Percentiles rank a stretch among this genome's conserved stretches.
Conservation (phyloP, 2,329 filamentous ascomycete species). For the Boeremia exigua region DNA sequence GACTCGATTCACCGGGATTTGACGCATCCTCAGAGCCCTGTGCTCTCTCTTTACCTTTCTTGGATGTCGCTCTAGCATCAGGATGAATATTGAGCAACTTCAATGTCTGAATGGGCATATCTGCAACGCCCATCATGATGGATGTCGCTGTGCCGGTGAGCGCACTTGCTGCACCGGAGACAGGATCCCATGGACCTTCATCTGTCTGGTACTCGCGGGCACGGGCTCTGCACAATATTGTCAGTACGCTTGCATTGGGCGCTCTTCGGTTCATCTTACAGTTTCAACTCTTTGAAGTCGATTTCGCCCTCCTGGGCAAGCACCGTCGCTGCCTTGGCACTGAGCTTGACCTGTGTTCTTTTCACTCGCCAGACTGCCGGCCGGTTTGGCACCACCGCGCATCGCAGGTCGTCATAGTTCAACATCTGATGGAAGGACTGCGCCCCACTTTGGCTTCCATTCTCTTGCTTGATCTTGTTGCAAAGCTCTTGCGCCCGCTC, state of each 20-base stretch:
- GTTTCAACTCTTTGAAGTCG: constrained; percentile 46
- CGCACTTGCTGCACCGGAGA: constrained; percentile 68
- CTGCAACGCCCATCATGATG: constrained; percentile 82
- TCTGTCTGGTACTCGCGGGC: constrained; percentile 49
- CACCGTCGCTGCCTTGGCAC: constrained; percentile 47
- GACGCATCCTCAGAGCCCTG: constrained; percentile 17
- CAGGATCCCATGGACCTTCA: constrained; percentile 49
- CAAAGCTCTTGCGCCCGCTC: constrained; percentile 46
- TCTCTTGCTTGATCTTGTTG: constrained; percentile 46
- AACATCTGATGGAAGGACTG: constrained; percentile 48
- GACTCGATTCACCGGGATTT: constrained; percentile 22
- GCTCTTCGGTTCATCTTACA: constrained; percentile 32
- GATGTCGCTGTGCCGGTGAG: constrained; percentile 82
- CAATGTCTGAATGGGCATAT: constrained; percentile 66
- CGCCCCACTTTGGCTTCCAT: constrained; percentile 46
- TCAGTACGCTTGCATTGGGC: constrained; percentile 11
- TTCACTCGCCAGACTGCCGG: constrained; percentile 50
- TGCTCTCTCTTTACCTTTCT: constrained; percentile 37
- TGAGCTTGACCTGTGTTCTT: constrained; percentile 46
- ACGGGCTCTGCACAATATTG: constrained; percentile 33
- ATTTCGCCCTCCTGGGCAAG: constrained; percentile 47
- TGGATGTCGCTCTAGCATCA: constrained; percentile 31
- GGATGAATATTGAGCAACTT: constrained; percentile 56
- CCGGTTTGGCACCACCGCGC: constrained; percentile 38
- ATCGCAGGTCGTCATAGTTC: constrained; percentile 47